These are phyloP conservation scores for Cyberlindnera nakhonratchasimensis DNA, from an alignment of 805 yeast species.

Conservation along the genomic window DNA sequence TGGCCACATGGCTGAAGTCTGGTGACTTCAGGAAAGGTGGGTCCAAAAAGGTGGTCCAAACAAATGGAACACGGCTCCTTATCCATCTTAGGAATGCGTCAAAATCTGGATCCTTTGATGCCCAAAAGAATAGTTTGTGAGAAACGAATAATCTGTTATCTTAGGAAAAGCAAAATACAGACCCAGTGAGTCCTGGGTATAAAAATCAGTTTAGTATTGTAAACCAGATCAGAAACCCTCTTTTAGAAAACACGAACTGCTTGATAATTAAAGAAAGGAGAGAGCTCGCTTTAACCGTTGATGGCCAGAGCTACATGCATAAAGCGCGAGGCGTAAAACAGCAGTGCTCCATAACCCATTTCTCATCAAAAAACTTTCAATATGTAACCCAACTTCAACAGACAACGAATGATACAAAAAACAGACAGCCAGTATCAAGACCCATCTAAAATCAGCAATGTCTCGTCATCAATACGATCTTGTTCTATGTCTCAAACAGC, in stretches of 20 bases:
- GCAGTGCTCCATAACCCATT: neutral
- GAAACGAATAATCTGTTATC: neutral
- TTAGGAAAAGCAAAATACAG: neutral
- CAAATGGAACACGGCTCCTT: constrained; percentile 56
- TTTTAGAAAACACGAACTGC: no score
- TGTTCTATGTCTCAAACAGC: constrained; percentile 77
- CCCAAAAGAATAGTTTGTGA: neutral
- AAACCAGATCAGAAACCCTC: no score
- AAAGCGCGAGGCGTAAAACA: neutral
- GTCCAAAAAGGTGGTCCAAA: constrained; percentile 37
- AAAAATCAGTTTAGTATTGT: neutral
- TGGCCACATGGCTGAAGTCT: constrained; percentile 48
- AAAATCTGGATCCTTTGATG: neutral
- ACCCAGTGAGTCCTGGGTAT: neutral
- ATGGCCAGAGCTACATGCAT: neutral
- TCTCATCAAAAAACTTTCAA: neutral
- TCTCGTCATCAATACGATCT: constrained; percentile 88
- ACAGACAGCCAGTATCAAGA: neutral
- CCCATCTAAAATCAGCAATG: constrained; percentile 40
- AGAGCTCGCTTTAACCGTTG: neutral
- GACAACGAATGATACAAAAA: neutral
- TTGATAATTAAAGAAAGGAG: neutral
- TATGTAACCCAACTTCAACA: no score
- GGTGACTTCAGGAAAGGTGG: constrained; percentile 21
- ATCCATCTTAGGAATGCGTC: constrained; percentile 4